Evolutionary conservation across 2,329 filamentous ascomycete genomes (phyloP), one percentile per base, ranked within the genome.

Genomic region (Aspergillus aculeatus): DNA sequence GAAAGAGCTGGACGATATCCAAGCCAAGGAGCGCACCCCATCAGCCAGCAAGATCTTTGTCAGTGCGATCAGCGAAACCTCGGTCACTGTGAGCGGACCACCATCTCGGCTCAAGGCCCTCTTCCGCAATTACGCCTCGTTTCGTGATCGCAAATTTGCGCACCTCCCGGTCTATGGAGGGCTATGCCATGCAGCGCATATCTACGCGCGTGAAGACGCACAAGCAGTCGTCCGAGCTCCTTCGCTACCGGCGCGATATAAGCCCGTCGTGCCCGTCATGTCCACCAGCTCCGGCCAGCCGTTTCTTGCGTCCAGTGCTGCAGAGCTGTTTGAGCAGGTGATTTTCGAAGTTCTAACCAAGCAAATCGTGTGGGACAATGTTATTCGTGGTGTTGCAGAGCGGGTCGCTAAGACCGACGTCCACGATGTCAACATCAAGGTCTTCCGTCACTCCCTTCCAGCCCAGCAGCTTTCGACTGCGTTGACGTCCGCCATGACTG

Each of bases 131-230:
- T 64, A 64, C 11, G 41, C 60, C 11, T 35, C 58, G 11, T 55
- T 71, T 24, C 55, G 62, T 4, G 56, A 66, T 35, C 60, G 58
- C 29, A 69, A 67, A 47, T 61, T 51, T 16, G 29, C 64, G 3
- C 51, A 64, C 4, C 50, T 71, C 29, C 67, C 67, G 2, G 64
- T 70, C 4, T 65, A 63, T 47, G 64, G 63, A 1, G 68, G 68
- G 4, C 56, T 69, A 10, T 71, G 68, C 49, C 66, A 69, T 56
- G 78, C 82, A 5, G 76, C 73, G 58, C 32, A 35, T 35, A 16
- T 35, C 32, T 35, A 35, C 11, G 16, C 32, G 32, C 32, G 32
- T 35, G 32, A 35, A 35, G 32, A 35, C 14, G 32, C 32, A 35
- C 32, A 35, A 5, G 32, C 32, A 12, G 32, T 35, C 11, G 32